Evolutionary conservation across 2,329 filamentous ascomycete species (phyloP).

Genomic region (Exophiala sideris): DNA sequence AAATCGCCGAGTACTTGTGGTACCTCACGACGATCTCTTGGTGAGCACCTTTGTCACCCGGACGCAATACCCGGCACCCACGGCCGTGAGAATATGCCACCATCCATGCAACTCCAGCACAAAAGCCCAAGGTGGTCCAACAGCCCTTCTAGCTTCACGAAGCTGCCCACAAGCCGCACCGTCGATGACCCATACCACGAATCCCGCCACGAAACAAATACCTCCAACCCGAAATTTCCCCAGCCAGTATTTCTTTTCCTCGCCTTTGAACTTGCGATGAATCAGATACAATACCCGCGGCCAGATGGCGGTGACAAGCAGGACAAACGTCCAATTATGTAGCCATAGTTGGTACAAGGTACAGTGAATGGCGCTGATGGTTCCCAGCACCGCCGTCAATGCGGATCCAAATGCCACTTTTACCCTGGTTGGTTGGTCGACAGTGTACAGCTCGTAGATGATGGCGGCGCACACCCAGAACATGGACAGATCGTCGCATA

Average conservation of each 20-base stretch:
- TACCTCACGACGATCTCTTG: background rate
- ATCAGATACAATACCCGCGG: constrained; percentile 22
- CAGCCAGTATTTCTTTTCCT: constrained; percentile 15
- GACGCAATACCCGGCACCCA: constrained; percentile 26
- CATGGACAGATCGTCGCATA: constrained; percentile 26
- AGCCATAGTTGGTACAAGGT: constrained; percentile 19
- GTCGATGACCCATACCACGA: constrained; percentile 31
- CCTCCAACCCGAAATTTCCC: constrained; percentile 19
- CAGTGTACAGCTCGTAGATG: constrained; percentile 23
- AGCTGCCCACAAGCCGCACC: constrained; percentile 26
- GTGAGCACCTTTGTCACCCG: constrained; percentile 22
- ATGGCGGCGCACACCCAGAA: constrained; percentile 26
- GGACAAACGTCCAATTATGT: constrained; percentile 18
- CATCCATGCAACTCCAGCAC: constrained; percentile 34
- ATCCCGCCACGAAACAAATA: constrained; percentile 21
- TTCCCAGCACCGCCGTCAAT: constrained; percentile 17
- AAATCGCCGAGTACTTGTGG: no score
- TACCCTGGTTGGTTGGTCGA: constrained; percentile 9
- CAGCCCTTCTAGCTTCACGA: constrained; percentile 15
- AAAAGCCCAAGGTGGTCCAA: constrained; percentile 31
- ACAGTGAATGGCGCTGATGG: constrained; percentile 22
- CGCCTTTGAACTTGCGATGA: constrained; percentile 7
- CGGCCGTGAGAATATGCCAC: constrained; percentile 29
- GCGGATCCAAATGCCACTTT: constrained; percentile 11
- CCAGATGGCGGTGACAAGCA: constrained; percentile 22